Conservation (phyloP, 768 basidiomycete species). For the Lyophyllum decastes region DNA sequence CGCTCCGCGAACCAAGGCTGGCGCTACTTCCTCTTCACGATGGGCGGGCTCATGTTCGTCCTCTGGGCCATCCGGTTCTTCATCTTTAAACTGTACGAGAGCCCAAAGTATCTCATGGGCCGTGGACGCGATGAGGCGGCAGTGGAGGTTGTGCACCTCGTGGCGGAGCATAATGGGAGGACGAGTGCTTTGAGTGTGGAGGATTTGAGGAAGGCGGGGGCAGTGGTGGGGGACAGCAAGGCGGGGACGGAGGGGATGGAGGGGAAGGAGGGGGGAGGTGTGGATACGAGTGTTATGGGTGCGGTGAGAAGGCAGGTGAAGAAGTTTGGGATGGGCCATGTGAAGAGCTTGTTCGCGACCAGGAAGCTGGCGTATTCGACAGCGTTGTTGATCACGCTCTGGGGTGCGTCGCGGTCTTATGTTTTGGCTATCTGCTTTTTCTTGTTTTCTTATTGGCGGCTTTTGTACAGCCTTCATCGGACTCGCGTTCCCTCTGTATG, state of each 20-base stretch:
- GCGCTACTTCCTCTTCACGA: constrained; percentile 73
- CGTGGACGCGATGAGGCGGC: constrained; percentile 64
- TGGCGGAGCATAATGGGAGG: constrained; percentile 63
- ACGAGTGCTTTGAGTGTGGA: constrained; percentile 50
- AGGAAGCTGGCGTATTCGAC: constrained; percentile 68
- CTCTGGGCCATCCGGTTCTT: constrained; percentile 66
- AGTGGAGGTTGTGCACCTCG: constrained; percentile 58
- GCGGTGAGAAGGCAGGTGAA: constrained; percentile 39
- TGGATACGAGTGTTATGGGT: constrained; percentile 16
- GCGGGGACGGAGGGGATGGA: constrained; percentile 21
- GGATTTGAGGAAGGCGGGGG: constrained; percentile 37
- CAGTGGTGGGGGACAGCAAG: constrained; percentile 11
- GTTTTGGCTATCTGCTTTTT: neutral
- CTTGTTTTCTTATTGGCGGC: neutral
- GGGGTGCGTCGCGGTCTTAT: constrained; percentile 30
- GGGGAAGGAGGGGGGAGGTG: constrained; percentile 1
- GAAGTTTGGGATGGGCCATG: constrained; percentile 37
- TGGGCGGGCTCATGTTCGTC: constrained; percentile 71
- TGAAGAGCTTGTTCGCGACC: constrained; percentile 65
- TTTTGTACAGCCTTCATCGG: constrained; percentile 63
- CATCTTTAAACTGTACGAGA: constrained; percentile 67
- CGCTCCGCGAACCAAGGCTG: constrained; percentile 65
- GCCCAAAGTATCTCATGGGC: constrained; percentile 73
- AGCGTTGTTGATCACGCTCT: constrained; percentile 56
- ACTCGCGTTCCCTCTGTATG: constrained; percentile 74